A percentile compares a stretch with the other conserved stretches of the same genome.
Evolutionary conservation across 257 asterid genomes (phyloP).

Genomic region (Vinca minor): DNA sequence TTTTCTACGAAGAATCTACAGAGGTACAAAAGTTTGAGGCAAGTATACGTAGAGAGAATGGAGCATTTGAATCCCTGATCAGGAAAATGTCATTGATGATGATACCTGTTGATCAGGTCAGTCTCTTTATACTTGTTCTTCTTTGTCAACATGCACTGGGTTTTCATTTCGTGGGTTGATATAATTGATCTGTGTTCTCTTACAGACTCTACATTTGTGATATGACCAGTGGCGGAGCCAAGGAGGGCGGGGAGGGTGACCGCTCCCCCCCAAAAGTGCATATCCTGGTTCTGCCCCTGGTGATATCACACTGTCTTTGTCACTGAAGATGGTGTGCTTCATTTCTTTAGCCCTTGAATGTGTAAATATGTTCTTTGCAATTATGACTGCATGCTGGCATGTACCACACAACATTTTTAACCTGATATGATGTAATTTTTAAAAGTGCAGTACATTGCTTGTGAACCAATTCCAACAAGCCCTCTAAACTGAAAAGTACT

Average conservation of each 20-base stretch:
- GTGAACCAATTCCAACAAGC: too few species aligned
- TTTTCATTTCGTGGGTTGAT: background rate
- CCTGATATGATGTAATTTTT: background rate
- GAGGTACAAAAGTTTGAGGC: constrained; percentile 95
- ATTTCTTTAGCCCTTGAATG: background rate
- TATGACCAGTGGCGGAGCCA: too few species aligned
- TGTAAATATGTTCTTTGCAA: background rate
- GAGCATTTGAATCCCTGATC: constrained; percentile 85
- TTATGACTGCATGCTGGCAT: background rate
- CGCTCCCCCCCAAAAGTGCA: too few species aligned
- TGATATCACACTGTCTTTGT: too few species aligned
- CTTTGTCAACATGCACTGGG: background rate
- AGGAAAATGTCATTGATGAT: constrained; percentile 93
- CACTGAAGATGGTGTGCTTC: background rate
- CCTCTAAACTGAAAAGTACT: too few species aligned
- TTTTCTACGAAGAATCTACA: constrained; percentile 86
- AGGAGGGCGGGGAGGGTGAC: too few species aligned
- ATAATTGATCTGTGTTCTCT: background rate
- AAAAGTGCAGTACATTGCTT: too few species aligned
- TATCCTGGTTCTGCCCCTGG: too few species aligned
- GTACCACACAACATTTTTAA: background rate
- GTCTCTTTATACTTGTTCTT: constrained; percentile 17
- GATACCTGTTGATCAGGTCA: constrained; percentile 78
- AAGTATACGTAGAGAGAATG: constrained; percentile 81
- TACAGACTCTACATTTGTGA: background rate